Conservation (phyloP, 495 filamentous ascomycete species). For the Neurospora discreta region DNA sequence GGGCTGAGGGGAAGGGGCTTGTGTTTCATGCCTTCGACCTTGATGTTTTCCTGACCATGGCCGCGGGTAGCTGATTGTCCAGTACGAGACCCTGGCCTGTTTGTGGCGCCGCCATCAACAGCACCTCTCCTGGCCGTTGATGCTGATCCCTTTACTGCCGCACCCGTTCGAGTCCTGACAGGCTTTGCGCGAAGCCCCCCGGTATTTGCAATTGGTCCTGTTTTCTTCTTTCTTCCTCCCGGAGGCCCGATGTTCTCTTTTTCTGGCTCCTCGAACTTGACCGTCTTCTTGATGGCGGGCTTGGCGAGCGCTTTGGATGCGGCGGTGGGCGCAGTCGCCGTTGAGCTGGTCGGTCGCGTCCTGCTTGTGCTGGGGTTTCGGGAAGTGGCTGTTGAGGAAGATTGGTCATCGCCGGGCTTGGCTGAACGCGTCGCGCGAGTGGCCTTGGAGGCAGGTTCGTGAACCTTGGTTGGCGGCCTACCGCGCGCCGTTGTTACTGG, state of each 20-base stretch:
- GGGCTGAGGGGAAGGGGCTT: constrained; percentile 35
- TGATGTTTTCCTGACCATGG: constrained; percentile 11
- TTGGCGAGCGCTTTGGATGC: constrained; percentile 23
- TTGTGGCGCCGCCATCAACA: not conserved
- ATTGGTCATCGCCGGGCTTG: not conserved
- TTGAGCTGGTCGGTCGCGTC: not conserved
- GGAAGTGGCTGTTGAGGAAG: not conserved
- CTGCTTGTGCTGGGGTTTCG: not conserved
- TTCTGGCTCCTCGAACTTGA: constrained; percentile 46
- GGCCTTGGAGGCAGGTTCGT: constrained; percentile 12
- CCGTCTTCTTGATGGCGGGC: constrained; percentile 38
- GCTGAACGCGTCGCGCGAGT: constrained; percentile 11
- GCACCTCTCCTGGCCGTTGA: not conserved
- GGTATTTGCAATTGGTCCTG: constrained; percentile 13
- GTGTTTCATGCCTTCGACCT: constrained; percentile 14
- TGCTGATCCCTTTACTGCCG: not conserved
- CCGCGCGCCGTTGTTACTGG: constrained; percentile 25
- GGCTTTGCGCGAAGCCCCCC: constrained; percentile 34
- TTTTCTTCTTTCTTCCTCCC: constrained; percentile 16
- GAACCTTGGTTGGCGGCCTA: constrained; percentile 31
- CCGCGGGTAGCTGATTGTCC: not conserved
- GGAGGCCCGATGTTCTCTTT: constrained; percentile 40
- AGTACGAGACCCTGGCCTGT: not conserved
- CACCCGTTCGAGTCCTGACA: constrained; percentile 21
- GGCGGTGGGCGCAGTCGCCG: constrained; percentile 13